Evolutionary conservation across 495 filamentous ascomycete genomes (phyloP).

Genomic region (Delitschia confertaspora): DNA sequence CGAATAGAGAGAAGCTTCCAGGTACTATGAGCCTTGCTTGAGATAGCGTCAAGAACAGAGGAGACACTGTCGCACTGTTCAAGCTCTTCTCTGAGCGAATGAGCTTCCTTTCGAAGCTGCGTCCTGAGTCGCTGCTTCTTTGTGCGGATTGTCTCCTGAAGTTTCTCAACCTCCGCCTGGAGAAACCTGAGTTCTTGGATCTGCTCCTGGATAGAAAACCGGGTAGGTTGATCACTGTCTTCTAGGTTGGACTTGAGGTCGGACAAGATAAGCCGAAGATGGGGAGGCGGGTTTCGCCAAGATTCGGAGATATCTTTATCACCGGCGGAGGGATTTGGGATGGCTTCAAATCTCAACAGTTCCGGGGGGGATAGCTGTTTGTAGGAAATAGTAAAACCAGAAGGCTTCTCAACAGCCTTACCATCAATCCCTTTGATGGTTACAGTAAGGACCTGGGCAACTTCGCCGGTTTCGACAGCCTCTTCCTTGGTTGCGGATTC

Average conservation of each 20-base stretch:
- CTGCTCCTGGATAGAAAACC: conserved; percentile 25
- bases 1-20: conserved; percentile 17
- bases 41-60: conserved; percentile 28
- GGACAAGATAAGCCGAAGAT: conserved; percentile 17
- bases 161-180: conserved; percentile 24
- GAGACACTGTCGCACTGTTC: conserved; percentile 34
- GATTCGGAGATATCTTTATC: conserved; percentile 11
- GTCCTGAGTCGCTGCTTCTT: conserved; percentile 27
- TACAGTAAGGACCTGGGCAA: conserved; percentile 25
- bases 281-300: conserved; percentile 26
- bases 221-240: too few species aligned
- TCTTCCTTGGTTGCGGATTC: conserved; percentile 8
- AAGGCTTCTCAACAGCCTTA: conserved; percentile 13
- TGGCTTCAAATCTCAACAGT: conserved; percentile 23
- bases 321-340: conserved; percentile 12
- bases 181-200: conserved; percentile 30
- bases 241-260: neutral
- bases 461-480: conserved; percentile 2
- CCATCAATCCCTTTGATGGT: conserved; percentile 26
- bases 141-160: conserved; percentile 23
- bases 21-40: conserved; percentile 24
- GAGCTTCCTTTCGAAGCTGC: conserved; percentile 23
- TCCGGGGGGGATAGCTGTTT: conserved; percentile 25
- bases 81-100: conserved; percentile 27
- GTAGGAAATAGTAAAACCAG: conserved; percentile 29